phyloP scores from a whole-genome alignment of 176 grass and related monocot genomes.

The Raddia distichophylla region DNA sequence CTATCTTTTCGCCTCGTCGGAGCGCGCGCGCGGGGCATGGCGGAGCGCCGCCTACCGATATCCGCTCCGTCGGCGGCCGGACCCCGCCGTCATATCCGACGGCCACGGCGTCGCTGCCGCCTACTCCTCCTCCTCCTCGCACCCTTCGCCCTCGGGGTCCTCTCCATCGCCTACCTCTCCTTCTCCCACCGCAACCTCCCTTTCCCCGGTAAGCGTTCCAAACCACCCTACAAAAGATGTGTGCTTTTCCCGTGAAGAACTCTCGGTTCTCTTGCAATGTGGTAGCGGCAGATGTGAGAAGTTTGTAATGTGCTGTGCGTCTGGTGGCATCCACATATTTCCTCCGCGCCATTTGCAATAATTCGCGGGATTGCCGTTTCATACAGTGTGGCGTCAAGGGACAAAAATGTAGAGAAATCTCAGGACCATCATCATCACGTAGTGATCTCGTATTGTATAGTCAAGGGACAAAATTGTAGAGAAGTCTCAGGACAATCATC shows the following conservation, averaged over 20 bases:
- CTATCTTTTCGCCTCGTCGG: conserved; percentile 12
- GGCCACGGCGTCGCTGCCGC: conserved; percentile 44
- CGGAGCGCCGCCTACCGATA: conserved; percentile 45
- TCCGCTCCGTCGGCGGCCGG: conserved; percentile 28
- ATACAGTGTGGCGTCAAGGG: background rate
- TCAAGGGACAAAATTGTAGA: background rate
- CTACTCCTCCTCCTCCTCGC: conserved; percentile 28
- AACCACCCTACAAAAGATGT: background rate
- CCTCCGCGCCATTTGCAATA: background rate
- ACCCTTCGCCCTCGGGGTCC: conserved; percentile 47
- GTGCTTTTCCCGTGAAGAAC: background rate
- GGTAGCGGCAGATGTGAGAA: background rate
- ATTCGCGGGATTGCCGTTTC: background rate
- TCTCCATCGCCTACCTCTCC: conserved; percentile 64
- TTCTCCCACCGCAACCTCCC: conserved; percentile 53
- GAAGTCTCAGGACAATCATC: background rate
- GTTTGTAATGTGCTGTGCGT: background rate
- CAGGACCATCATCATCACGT: background rate
- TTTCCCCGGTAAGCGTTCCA: conserved; percentile 54
- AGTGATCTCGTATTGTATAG: background rate
- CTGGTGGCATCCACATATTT: conserved; percentile 8
- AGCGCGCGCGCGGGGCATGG: conserved; percentile 28
- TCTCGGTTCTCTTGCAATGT: conserved; percentile 17
- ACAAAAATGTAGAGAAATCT: background rate
- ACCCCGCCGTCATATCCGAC: conserved; percentile 42